These are phyloP conservation scores for Trichophyton rubrum DNA, from an alignment of 2,329 filamentous ascomycete species.

Conservation along the genomic window DNA sequence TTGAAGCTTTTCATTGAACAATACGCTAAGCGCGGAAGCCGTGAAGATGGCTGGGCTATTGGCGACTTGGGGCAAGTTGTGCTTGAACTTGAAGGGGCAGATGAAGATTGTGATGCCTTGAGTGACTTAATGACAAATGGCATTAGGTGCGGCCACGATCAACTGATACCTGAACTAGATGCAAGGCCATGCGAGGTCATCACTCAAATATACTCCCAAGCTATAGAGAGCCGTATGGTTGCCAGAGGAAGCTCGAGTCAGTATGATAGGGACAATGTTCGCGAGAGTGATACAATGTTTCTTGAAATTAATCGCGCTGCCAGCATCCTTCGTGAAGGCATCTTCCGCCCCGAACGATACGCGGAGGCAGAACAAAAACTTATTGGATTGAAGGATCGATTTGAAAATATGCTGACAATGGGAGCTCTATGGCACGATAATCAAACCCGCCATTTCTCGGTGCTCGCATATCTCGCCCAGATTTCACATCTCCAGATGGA, in stretches of 20 bases:
- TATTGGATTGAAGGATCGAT: slow-evolving; percentile 1
- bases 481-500: slow-evolving; percentile 4
- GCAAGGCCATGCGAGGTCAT: slow-evolving; percentile 3
- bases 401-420: background rate
- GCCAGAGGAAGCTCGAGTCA: background rate
- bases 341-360: background rate
- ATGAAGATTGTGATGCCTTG: background rate
- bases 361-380: background rate
- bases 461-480: slow-evolving; percentile 6
- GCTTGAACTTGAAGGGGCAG: slow-evolving; percentile 5
- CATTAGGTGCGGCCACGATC: background rate
- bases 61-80: slow-evolving; percentile 5
- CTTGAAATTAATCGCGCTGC: slow-evolving; percentile 6
- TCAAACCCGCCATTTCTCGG: slow-evolving; percentile 6
- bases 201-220: slow-evolving; percentile 3
- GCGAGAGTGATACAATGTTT: slow-evolving; percentile 7
- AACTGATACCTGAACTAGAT: background rate
- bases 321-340: slow-evolving; percentile 6
- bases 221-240: slow-evolving; percentile 5
- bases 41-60: slow-evolving; percentile 7
- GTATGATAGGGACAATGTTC: background rate
- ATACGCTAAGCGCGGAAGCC: slow-evolving; percentile 6
- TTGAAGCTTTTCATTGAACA: slow-evolving; percentile 7
- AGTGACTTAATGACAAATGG: background rate
- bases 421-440: slow-evolving; percentile 7